Evolutionary conservation across 331 rosid species (phyloP).

Genomic region (Malus hybrid): DNA sequence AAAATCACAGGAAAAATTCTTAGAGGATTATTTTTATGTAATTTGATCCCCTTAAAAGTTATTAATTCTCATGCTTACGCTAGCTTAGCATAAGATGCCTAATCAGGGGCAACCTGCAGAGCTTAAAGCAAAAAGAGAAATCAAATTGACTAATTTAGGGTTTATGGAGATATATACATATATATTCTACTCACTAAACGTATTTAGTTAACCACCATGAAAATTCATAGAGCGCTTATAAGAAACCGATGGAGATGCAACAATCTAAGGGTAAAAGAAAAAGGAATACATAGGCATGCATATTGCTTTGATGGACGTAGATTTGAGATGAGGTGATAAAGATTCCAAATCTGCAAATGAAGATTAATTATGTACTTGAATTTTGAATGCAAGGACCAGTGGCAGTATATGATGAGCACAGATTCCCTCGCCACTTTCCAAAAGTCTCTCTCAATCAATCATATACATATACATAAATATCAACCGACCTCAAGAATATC

Average conservation of each 20-base stretch:
- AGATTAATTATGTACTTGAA: slow-evolving; percentile 1
- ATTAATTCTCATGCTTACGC: not conserved
- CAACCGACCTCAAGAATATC: not conserved
- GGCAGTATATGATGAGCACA: not conserved
- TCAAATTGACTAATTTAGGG: not conserved
- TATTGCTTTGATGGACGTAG: slow-evolving; percentile 6
- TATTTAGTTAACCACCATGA: not conserved
- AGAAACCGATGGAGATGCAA: not conserved
- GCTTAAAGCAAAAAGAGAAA: not conserved
- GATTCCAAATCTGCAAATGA: slow-evolving; percentile 14
- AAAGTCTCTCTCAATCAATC: slow-evolving; percentile 21
- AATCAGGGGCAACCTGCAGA: slow-evolving; percentile 1
- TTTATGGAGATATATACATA: not conserved
- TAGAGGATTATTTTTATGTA: not conserved
- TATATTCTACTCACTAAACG: not conserved
- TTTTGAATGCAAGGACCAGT: slow-evolving; percentile 20
- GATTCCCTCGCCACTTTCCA: slow-evolving; percentile 18
- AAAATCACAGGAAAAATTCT: not conserved
- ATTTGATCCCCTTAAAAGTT: not conserved
- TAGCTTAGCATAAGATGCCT: not conserved
- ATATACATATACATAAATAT: slow-evolving; percentile 4
- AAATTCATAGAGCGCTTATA: not conserved
- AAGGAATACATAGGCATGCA: slow-evolving; percentile 6
- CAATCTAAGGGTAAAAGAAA: slow-evolving; percentile 2
- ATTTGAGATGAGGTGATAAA: slow-evolving; percentile 24